These are phyloP conservation scores for Mallotus nudiflorus DNA, from an alignment of 345 rosid species.

Conservation along the genomic window DNA sequence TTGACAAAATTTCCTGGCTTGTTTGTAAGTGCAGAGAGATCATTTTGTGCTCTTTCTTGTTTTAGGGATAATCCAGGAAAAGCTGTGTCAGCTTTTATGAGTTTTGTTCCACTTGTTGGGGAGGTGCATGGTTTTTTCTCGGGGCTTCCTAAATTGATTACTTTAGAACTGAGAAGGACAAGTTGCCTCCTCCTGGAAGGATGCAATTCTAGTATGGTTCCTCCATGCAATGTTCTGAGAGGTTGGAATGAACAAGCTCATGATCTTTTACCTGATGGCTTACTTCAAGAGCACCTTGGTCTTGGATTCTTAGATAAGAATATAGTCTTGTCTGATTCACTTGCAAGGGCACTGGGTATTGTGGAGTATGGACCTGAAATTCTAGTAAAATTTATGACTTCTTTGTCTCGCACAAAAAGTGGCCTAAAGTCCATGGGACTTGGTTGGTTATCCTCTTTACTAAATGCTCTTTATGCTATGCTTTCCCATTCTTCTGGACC, in stretches of 20 bases:
- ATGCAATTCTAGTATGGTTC: slow-evolving; percentile 66
- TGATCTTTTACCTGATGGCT: slow-evolving; percentile 51
- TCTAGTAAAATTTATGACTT: slow-evolving; percentile 57
- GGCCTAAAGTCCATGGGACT: slow-evolving; percentile 66
- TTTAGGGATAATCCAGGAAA: slow-evolving; percentile 68
- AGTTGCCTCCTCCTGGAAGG: slow-evolving; percentile 85
- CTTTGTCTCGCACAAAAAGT: slow-evolving; percentile 51
- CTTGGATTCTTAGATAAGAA: slow-evolving; percentile 77
- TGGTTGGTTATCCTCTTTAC: slow-evolving; percentile 73
- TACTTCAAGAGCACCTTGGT: slow-evolving; percentile 79
- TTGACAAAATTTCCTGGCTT: slow-evolving; percentile 73
- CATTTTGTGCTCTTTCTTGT: slow-evolving; percentile 83
- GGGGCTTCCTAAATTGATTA: slow-evolving; percentile 67
- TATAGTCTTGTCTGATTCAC: slow-evolving; percentile 67
- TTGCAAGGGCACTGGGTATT: slow-evolving; percentile 78
- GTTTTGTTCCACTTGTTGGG: slow-evolving; percentile 83
- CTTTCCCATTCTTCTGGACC: slow-evolving; percentile 49
- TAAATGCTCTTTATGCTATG: slow-evolving; percentile 51
- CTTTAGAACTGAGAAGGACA: slow-evolving; percentile 57
- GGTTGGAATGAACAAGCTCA: slow-evolving; percentile 76
- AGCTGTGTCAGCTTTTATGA: slow-evolving; percentile 81
- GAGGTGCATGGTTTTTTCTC: slow-evolving; percentile 96
- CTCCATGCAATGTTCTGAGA: slow-evolving; percentile 84
- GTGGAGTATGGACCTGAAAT: slow-evolving; percentile 75
- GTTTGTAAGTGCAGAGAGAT: slow-evolving; percentile 65